A percentile compares a stretch with the other conserved stretches of the same genome.
Evolutionary conservation across 2,329 filamentous ascomycete species (phyloP).

Genomic region (Penicillium paneum): DNA sequence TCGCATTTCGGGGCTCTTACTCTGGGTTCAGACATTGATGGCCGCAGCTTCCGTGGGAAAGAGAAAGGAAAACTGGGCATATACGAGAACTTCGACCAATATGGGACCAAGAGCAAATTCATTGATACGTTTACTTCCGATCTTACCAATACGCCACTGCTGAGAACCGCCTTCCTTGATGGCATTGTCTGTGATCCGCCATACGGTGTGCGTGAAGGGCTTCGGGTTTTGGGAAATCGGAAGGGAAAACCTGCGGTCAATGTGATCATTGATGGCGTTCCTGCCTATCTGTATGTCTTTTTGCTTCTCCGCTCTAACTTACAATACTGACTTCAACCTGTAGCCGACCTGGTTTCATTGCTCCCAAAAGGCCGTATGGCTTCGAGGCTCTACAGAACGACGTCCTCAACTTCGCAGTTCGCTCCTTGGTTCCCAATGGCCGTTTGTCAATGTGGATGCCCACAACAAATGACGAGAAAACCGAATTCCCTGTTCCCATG

Average conservation of each 20-base stretch:
- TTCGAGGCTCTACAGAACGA: slow-evolving; percentile 88
- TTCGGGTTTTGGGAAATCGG: slow-evolving; percentile 78
- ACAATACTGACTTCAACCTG: slow-evolving; percentile 2
- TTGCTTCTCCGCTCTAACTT: too few species aligned
- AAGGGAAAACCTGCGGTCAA: slow-evolving; percentile 54
- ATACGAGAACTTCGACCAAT: slow-evolving; percentile 78
- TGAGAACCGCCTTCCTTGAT: slow-evolving; percentile 64
- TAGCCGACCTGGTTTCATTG: slow-evolving; percentile 66
- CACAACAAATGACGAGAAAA: slow-evolving; percentile 74
- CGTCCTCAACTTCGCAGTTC: slow-evolving; percentile 76
- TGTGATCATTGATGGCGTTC: slow-evolving; percentile 66
- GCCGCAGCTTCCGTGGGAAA: slow-evolving; percentile 74
- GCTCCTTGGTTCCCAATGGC: slow-evolving; percentile 72
- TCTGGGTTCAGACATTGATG: slow-evolving; percentile 91
- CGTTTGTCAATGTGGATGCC: slow-evolving; percentile 97
- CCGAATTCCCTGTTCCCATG: slow-evolving; percentile 70
- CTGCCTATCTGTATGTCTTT: slow-evolving; percentile 62
- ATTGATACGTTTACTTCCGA: slow-evolving; percentile 82
- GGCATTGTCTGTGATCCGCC: slow-evolving; percentile 94
- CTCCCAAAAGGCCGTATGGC: slow-evolving; percentile 87
- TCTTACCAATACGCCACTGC: slow-evolving; percentile 79
- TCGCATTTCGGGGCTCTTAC: slow-evolving; percentile 83
- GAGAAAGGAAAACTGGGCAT: slow-evolving; percentile 41
- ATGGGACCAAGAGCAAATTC: slow-evolving; percentile 63
- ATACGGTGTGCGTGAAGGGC: slow-evolving; percentile 88